Conservation (phyloP, 257 asterid genomes). For the Nemophila menziesii region DNA sequence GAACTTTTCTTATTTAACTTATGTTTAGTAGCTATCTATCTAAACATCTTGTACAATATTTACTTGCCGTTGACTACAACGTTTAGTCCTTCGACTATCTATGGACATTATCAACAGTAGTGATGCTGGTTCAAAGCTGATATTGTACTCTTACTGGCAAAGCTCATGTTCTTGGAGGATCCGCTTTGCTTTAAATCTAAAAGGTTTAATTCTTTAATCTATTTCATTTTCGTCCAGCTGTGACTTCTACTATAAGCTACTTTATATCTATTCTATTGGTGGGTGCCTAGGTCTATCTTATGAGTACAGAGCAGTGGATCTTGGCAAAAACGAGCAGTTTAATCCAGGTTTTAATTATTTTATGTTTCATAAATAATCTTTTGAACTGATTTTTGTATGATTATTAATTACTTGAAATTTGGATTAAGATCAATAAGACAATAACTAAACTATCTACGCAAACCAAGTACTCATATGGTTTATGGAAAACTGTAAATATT, state of each 20-base stretch:
- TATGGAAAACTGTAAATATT: conserved; percentile 6
- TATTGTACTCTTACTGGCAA: conserved; percentile 72
- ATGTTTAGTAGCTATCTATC: too few relatives aligned
- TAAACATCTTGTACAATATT: too few relatives aligned
- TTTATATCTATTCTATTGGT: not conserved
- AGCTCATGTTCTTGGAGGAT: conserved; percentile 86
- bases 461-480: not conserved
- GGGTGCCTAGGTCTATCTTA: conserved; percentile 41
- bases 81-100: too few relatives aligned
- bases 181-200: conserved; percentile 67
- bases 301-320: conserved; percentile 65
- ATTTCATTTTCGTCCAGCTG: too few relatives aligned
- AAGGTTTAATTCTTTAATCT: conserved; percentile 37
- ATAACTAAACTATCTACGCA: too few relatives aligned
- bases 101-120: too few relatives aligned
- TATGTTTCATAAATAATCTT: not conserved
- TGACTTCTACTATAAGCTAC: not conserved
- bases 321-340: conserved; percentile 51
- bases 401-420: too few relatives aligned
- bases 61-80: too few relatives aligned
- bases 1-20: too few relatives aligned
- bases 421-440: not conserved
- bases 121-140: conserved; percentile 29
- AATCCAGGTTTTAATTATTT: conserved; percentile 47
- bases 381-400: not conserved